These are phyloP conservation scores for Onygena corvina DNA, from an alignment of 2,329 filamentous ascomycete species.

Conservation along the genomic window DNA sequence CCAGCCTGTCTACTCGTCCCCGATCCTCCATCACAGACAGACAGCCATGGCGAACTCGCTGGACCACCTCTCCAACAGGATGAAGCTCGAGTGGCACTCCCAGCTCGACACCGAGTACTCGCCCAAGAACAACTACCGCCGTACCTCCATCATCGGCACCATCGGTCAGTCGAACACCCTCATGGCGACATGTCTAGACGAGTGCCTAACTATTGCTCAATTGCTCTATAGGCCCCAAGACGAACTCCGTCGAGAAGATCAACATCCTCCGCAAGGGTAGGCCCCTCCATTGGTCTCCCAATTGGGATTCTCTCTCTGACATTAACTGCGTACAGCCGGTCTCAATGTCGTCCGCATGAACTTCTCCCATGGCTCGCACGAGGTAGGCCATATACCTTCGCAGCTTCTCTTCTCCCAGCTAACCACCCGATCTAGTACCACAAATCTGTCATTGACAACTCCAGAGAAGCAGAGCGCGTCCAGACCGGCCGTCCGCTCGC, in stretches of 20 bases:
- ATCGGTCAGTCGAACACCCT: constrained; percentile 49
- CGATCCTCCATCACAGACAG: not conserved
- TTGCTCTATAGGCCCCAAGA: constrained; percentile 62
- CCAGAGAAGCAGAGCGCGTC: constrained; percentile 68
- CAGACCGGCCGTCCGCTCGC: constrained; percentile 77
- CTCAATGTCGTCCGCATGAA: constrained; percentile 99
- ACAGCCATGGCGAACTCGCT: constrained; percentile 56
- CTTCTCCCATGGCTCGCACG: constrained; percentile 90
- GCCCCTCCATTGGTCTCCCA: constrained; percentile 8
- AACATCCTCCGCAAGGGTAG: constrained; percentile 69
- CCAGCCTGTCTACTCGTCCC: not conserved
- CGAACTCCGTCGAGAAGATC: constrained; percentile 94
- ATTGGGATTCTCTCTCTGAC: not conserved
- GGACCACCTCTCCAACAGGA: constrained; percentile 73
- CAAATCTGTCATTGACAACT: constrained; percentile 95
- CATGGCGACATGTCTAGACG: not conserved
- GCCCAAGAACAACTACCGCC: constrained; percentile 80
- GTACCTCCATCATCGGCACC: constrained; percentile 97
- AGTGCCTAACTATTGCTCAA: not conserved
- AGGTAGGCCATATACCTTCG: constrained; percentile 38
- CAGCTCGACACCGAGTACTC: constrained; percentile 80
- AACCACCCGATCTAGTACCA: constrained; percentile 54
- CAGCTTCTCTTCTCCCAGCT: constrained; percentile 11
- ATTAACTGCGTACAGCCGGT: constrained; percentile 46
- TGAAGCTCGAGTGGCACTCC: constrained; percentile 57